Conservation (phyloP, 176 grass and related monocot genomes). For the Canna indica region DNA sequence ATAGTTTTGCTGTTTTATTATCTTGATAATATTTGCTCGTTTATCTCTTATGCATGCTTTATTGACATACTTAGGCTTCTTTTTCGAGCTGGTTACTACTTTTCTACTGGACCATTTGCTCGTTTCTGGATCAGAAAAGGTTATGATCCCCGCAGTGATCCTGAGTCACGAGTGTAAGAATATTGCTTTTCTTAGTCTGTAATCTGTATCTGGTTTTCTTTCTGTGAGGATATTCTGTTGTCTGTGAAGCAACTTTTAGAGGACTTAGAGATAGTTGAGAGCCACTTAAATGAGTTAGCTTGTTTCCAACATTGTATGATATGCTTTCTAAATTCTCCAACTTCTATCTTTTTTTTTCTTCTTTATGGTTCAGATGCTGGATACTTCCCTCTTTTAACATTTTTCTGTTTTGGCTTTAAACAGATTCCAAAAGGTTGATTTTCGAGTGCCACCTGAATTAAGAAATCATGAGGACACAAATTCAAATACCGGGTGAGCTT, state of each 20-base stretch:
- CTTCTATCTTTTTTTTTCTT: neutral
- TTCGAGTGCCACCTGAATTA: conserved; percentile 65
- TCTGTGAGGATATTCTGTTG: neutral
- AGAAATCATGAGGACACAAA: conserved; percentile 35
- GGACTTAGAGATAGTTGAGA: neutral
- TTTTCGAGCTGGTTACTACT: conserved; percentile 97
- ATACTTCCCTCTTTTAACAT: conserved; percentile 4
- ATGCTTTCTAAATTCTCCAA: neutral
- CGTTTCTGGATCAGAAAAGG: conserved; percentile 92
- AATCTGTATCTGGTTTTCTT: conserved; percentile 3
- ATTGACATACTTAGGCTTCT: conserved; percentile 55
- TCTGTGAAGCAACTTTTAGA: too few relatives aligned
- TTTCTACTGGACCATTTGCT: conserved; percentile 76
- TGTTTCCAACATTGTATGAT: neutral
- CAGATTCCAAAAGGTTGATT: conserved; percentile 94
- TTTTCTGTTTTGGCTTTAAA: conserved; percentile 15
- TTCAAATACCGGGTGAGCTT: conserved; percentile 41
- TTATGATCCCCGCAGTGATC: conserved; percentile 80
- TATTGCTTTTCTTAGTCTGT: conserved; percentile 2
- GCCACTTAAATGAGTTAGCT: neutral
- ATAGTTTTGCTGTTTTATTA: conserved; percentile 13
- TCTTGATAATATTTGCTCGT: neutral
- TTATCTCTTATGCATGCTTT: conserved; percentile 16
- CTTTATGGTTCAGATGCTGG: neutral
- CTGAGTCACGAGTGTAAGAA: conserved; percentile 75